A percentile compares a stretch with the other conserved stretches of the same genome.
phyloP scores from a whole-genome alignment of 1,284 basidiomycete species.

The Leccinum huronense region DNA sequence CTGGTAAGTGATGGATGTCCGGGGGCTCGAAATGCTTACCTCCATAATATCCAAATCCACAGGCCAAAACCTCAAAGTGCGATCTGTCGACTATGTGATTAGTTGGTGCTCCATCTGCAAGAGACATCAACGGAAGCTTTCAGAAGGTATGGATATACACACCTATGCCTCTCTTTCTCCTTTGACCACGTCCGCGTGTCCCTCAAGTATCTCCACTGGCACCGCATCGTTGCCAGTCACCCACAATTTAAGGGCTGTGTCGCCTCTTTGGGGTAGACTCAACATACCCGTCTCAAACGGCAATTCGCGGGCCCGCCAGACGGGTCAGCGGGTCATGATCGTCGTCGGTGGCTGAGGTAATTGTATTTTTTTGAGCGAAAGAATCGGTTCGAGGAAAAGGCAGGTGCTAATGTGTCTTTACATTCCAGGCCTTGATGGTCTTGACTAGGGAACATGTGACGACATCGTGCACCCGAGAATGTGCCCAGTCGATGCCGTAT shows the following conservation, averaged over 20 bases:
- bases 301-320: conserved; percentile 91
- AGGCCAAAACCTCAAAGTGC: conserved; percentile 91
- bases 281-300: conserved; percentile 93
- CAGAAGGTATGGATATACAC: conserved; percentile 17
- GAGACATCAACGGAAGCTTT: background rate
- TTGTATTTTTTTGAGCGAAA: conserved; percentile 17
- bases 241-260: conserved; percentile 86
- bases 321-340: conserved; percentile 82
- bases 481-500: conserved; percentile 95
- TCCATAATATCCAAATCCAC: conserved; percentile 71
- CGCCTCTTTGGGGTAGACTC: conserved; percentile 87
- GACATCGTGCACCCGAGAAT: conserved; percentile 67
- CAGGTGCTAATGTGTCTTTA: conserved; percentile 34
- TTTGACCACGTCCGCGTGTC: conserved; percentile 92
- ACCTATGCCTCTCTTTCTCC: conserved; percentile 72
- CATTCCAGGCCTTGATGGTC: conserved; percentile 85
- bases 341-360: conserved; percentile 48
- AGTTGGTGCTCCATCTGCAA: conserved; percentile 75
- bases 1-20: conserved; percentile 2
- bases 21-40: conserved; percentile 35
- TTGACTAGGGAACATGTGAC: conserved; percentile 92
- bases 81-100: conserved; percentile 97
- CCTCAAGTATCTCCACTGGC: conserved; percentile 80
- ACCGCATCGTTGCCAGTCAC: conserved; percentile 45
- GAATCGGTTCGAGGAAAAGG: conserved; percentile 18